A percentile compares a stretch with the other conserved stretches of the same genome.
These are phyloP conservation scores for Aspergillus ochraceus DNA, from an alignment of 2,329 filamentous ascomycete species.

Conservation along the genomic window DNA sequence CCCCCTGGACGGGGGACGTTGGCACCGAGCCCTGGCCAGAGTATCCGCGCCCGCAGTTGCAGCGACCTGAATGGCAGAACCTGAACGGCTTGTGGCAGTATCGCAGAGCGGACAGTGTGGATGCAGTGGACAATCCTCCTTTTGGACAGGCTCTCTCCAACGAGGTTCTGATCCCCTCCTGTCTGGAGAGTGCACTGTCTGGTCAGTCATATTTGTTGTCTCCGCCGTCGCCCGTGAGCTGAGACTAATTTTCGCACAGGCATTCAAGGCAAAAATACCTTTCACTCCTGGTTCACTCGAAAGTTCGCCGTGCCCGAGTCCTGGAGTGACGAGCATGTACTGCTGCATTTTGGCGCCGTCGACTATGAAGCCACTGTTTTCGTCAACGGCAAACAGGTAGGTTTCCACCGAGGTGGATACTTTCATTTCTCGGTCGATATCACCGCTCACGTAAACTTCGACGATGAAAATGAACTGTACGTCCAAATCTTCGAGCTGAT, in stretches of 20 bases:
- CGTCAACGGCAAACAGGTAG: slow-evolving; percentile 56
- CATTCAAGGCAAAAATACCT: slow-evolving; percentile 38
- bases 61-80: slow-evolving; percentile 50
- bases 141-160: slow-evolving; percentile 44
- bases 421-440: slow-evolving; percentile 62
- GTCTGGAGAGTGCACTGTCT: slow-evolving; percentile 55
- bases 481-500: slow-evolving; percentile 21
- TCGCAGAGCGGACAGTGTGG: slow-evolving; percentile 38
- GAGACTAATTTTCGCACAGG: slow-evolving; percentile 16
- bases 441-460: slow-evolving; percentile 46
- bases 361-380: slow-evolving; percentile 57
- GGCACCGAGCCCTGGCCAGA: slow-evolving; percentile 53
- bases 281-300: slow-evolving; percentile 52
- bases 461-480: slow-evolving; percentile 56
- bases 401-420: slow-evolving; percentile 61
- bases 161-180: slow-evolving; percentile 54
- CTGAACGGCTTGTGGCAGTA: slow-evolving; percentile 53
- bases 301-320: slow-evolving; percentile 47
- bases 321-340: slow-evolving; percentile 44
- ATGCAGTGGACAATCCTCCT: slow-evolving; percentile 45
- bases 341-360: slow-evolving; percentile 53
- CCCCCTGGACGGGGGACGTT: slow-evolving; percentile 48
- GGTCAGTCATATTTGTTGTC: slow-evolving; percentile 28
- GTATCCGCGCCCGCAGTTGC: slow-evolving; percentile 49
- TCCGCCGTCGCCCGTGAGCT: background rate